Base-by-base conservation (phyloP, 352 stramenopile genomes). In the Blastocystis sp. region DNA sequence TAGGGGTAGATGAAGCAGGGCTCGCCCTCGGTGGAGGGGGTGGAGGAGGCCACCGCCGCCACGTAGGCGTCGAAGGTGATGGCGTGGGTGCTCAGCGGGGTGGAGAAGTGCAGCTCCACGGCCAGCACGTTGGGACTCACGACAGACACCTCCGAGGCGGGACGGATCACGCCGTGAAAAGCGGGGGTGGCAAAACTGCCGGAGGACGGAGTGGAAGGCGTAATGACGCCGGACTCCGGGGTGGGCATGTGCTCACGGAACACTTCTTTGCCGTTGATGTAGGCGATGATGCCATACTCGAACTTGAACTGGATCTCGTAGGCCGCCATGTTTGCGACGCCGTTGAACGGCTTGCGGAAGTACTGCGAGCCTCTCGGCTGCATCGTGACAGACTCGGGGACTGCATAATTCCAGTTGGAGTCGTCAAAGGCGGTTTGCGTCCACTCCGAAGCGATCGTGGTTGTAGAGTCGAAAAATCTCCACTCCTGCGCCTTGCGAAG, bases 221-320 rank as follows among this genome's bases (percentile, higher is more conserved):
- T 7, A 14, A 56, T 14, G 14, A 14, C 5, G 2, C 7, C 23
- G 0, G 21, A n/a, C 60, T 7, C 23, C 0, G 10, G 7, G 23
- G 4, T 38, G 7, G 60, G 19, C 60, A 65, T 38, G 19, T 38
- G 4, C 10, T 77, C 52, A 19, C 67, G 38, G 67, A 77, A 77
- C 21, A 60, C 41, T 2, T 77, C 67, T 0, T 23, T 21, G 17
- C 67, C 67, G 28, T 77, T 77, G n/a, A 77, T 56, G 21, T 59
- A 38, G 14, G 52, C 67, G 28, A 77, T 60, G 3, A 56, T 9
- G 21, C 67, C 67, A 60, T 77, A 77, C 48, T 61, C 60, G 67
- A 38, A 77, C 2, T 77, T 59, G 34, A 77, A 19, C 21, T 60
- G 67, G 28, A 77, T 77, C 67, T 77, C 28, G 48, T 48, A 59